These are phyloP conservation scores for Didymella sp. DNA, from an alignment of 2,329 filamentous ascomycete genomes.

Conservation along the genomic window DNA sequence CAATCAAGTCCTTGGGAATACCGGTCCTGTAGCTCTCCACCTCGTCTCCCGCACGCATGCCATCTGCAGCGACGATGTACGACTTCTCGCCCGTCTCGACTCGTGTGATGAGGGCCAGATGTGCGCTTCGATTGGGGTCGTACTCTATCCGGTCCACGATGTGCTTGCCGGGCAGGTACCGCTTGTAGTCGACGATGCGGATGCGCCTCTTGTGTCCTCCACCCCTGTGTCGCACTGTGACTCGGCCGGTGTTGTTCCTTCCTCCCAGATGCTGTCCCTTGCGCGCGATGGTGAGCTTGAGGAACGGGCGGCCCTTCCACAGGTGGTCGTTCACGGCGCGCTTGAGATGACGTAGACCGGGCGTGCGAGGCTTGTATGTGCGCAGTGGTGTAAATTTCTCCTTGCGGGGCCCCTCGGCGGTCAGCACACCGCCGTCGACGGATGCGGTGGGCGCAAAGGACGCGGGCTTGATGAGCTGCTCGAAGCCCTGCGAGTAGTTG, in stretches of 20 bases:
- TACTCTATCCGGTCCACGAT: slow-evolving; percentile 94
- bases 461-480: slow-evolving; percentile 42
- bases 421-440: slow-evolving; percentile 35
- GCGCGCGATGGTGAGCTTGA: slow-evolving; percentile 86
- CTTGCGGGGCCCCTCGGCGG: slow-evolving; percentile 37
- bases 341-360: slow-evolving; percentile 88
- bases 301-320: slow-evolving; percentile 88
- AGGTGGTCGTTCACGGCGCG: slow-evolving; percentile 95
- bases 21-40: slow-evolving; percentile 92
- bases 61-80: slow-evolving; percentile 95
- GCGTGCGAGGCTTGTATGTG: slow-evolving; percentile 92
- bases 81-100: slow-evolving; percentile 76
- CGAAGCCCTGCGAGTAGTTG: slow-evolving; percentile 57
- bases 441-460: slow-evolving; percentile 43
- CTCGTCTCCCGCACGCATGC: slow-evolving; percentile 87
- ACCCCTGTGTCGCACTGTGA: slow-evolving; percentile 90
- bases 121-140: slow-evolving; percentile 89
- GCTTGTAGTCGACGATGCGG: slow-evolving; percentile 86
- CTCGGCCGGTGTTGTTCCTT: slow-evolving; percentile 82
- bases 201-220: slow-evolving; percentile 93
- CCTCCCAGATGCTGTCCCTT: slow-evolving; percentile 93
- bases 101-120: slow-evolving; percentile 86
- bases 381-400: slow-evolving; percentile 63
- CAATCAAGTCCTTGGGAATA: slow-evolving; percentile 84
- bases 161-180: slow-evolving; percentile 80